Conservation (phyloP, 805 yeast species). For the Wickerhamomyces ciferrii region DNA sequence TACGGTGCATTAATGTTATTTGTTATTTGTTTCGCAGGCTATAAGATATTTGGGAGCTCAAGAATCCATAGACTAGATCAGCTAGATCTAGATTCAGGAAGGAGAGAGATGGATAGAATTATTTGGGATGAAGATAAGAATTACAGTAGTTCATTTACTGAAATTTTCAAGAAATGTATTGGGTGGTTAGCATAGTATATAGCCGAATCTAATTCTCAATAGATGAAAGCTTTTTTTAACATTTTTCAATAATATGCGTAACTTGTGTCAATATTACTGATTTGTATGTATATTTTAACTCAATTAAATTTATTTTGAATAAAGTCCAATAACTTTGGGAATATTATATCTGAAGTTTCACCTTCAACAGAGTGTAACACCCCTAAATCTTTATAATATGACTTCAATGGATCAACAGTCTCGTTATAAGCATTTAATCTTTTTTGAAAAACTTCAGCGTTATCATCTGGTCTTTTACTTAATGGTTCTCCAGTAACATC, state of each 20-base stretch:
- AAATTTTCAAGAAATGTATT: slow-evolving; percentile 20
- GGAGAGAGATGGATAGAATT: slow-evolving; percentile 76
- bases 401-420: slow-evolving; percentile 59
- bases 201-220: not conserved
- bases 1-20: slow-evolving; percentile 59
- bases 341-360: slow-evolving; percentile 77
- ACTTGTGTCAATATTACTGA: too few relatives aligned
- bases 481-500: slow-evolving; percentile 89
- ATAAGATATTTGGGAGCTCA: slow-evolving; percentile 57
- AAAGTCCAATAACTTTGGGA: slow-evolving; percentile 55
- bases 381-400: slow-evolving; percentile 46
- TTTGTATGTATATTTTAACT: not conserved
- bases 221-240: too few relatives aligned
- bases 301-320: slow-evolving; percentile 27
- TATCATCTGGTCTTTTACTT: slow-evolving; percentile 78
- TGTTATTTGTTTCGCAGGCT: slow-evolving; percentile 43
- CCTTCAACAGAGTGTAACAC: slow-evolving; percentile 60
- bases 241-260: too few relatives aligned
- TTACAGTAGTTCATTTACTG: slow-evolving; percentile 26
- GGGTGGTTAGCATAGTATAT: slow-evolving; percentile 24
- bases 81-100: slow-evolving; percentile 76
- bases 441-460: slow-evolving; percentile 61
- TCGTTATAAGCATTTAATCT: slow-evolving; percentile 59
- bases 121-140: slow-evolving; percentile 73
- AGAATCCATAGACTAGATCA: slow-evolving; percentile 65